Conservation (phyloP, 2,329 filamentous ascomycete species). For the Fusarium floridanum region DNA sequence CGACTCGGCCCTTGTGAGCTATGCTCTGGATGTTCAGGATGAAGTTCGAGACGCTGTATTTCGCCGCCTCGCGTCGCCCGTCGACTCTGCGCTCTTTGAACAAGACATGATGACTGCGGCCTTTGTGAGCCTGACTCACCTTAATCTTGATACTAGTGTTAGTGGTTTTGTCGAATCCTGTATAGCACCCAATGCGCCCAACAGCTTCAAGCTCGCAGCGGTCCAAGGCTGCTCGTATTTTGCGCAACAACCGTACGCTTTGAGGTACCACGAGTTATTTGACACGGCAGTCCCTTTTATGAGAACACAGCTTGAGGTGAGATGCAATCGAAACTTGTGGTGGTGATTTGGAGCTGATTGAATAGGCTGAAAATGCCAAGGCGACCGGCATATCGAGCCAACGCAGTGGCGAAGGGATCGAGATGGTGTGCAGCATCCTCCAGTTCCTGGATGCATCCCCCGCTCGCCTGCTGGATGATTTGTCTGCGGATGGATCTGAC, state of each 20-base stretch:
- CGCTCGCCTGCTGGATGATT: slow-evolving; percentile 49
- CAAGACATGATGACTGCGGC: slow-evolving; percentile 75
- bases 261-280: slow-evolving; percentile 68
- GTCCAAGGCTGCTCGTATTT: slow-evolving; percentile 74
- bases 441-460: slow-evolving; percentile 68
- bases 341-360: slow-evolving; percentile 3
- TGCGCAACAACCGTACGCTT: slow-evolving; percentile 63
- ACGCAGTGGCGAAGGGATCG: slow-evolving; percentile 29
- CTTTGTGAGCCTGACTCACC: slow-evolving; percentile 73
- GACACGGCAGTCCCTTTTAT: slow-evolving; percentile 68
- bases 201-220: slow-evolving; percentile 72
- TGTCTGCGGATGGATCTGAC: slow-evolving; percentile 42
- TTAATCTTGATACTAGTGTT: slow-evolving; percentile 71
- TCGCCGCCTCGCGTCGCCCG: slow-evolving; percentile 61
- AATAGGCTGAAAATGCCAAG: slow-evolving; percentile 37
- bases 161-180: slow-evolving; percentile 69
- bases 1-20: slow-evolving; percentile 74
- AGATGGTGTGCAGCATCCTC: slow-evolving; percentile 60
- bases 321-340: slow-evolving; percentile 18
- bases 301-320: slow-evolving; percentile 68
- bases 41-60: slow-evolving; percentile 77
- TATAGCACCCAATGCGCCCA: slow-evolving; percentile 67
- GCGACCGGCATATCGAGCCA: slow-evolving; percentile 13
- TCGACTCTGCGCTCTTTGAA: slow-evolving; percentile 67
- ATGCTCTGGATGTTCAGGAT: slow-evolving; percentile 77